Conservation (phyloP, 2,329 filamentous ascomycete species). For the Xylariales sp. region DNA sequence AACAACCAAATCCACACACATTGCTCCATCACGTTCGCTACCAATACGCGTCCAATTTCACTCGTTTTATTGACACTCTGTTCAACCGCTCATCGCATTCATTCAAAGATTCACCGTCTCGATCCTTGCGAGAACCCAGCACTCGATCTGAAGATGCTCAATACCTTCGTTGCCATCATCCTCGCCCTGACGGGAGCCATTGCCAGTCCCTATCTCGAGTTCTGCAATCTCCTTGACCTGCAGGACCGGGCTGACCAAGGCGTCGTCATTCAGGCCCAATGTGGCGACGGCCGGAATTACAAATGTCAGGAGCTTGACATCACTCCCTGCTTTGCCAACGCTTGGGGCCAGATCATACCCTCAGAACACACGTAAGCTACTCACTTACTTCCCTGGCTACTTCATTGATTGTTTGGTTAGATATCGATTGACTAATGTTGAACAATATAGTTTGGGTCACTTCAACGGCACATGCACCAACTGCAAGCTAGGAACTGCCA, state of each 20-base stretch:
- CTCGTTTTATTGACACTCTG: no score
- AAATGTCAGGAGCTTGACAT: slow-evolving; percentile 10
- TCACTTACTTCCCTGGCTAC: no score
- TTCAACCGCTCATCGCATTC: no score
- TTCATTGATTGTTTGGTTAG: neutral
- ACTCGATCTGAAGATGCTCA: slow-evolving; percentile 7
- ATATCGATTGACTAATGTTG: neutral
- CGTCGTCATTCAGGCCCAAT: slow-evolving; percentile 7
- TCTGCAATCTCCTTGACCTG: slow-evolving; percentile 3
- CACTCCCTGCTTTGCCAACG: slow-evolving; percentile 9
- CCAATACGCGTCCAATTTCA: no score
- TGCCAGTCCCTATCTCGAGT: slow-evolving; percentile 9
- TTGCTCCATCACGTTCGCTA: no score
- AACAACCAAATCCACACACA: no score
- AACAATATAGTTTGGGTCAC: slow-evolving; percentile 4
- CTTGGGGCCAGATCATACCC: slow-evolving; percentile 3
- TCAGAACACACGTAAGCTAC: slow-evolving; percentile 2
- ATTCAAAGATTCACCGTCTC: no score
- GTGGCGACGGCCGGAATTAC: neutral
- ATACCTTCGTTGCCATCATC: neutral
- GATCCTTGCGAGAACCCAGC: no score
- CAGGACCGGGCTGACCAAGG: neutral
- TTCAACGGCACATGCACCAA: slow-evolving; percentile 9
- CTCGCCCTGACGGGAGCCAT: neutral
- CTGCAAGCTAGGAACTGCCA: slow-evolving; percentile 6